Evolutionary conservation across 2,329 filamentous ascomycete genomes (phyloP), one percentile per base, ranked within the genome.

Genomic region (Ceratocystis cubensis): DNA sequence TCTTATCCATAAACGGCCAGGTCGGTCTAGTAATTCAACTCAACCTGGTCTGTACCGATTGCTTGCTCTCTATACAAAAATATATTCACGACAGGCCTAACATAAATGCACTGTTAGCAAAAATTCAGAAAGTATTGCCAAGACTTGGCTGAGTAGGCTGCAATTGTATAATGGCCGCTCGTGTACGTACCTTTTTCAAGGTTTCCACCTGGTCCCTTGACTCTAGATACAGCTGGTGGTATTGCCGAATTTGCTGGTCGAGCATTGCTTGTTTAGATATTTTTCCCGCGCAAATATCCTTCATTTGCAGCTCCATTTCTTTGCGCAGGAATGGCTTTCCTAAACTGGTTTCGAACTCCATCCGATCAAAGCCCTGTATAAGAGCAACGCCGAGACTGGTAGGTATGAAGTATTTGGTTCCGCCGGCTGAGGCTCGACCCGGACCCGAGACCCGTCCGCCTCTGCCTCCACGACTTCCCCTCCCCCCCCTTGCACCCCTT

Each of bases 271-370:
- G 81, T 72, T 85, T 87, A 44, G 87, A 89, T 70, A 85, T 88
- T 64, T 84, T 85, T 30, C 94, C 94, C 68, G 93, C 91, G 76
- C 94, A 97, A 67, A 99, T 96, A 67, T 89, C 90, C 74, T 92
- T 94, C 93, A 99, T 96, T 74, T 91, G 90, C 69, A 91, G 78
- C 76, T 99, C 94, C 91, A 96, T 96, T 80, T 99, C 91, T 76
- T 97, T 97, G 66, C 94, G 87, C 68, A 99, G 79, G 74, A 97
- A 97, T 0, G 94, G 94, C 76, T 97, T 97, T 74, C 91, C 90
- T 63, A 99, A 82, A 72, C 91, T 96, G 56, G 88, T 91, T 72
- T 96, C 92, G 69, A 95, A 88, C 66, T 91, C 90, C 82, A 99
- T 93, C 70, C 88, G 87, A 75, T 99, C 92, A 73, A 97, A 99